Evolutionary conservation across 148 eudicot species (phyloP), one percentile per base, ranked within the genome.

Genomic region (Rhododendron simsii): DNA sequence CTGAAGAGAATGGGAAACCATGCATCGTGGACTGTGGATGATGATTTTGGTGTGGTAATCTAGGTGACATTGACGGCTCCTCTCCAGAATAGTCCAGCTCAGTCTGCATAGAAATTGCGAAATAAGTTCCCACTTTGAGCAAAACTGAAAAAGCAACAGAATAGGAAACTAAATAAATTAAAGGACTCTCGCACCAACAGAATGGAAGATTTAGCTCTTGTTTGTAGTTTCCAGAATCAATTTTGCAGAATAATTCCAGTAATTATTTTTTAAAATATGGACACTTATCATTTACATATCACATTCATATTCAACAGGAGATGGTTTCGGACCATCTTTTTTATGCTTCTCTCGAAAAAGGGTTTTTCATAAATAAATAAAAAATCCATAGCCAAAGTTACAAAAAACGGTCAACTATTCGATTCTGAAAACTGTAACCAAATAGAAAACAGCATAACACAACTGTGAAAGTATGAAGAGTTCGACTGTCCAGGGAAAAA

Each of bases 51-150:
- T 35, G 77, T 37, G 87, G 86, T 33, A 83, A 77, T 87, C 90
- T 90, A 75, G 92, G 92, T 59, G 91, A 87, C 89, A 91, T 21
- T 30, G 92, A 50, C 35, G 86, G 87, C 51, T 91, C 92, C 76
- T 91, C 91, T 80, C 88, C 92, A 30, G 63, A 37, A 67, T 48
- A 87, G 57, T 91, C 92, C 69, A 89, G 86, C 75, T 89, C 91
- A 74, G 89, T 51, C 92, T 91, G 87, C 85, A 84, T 30, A 26
- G 26, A 87, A 45, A 69, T 35, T 44, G 57, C 26, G 37, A 61
- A 73, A 23, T 47, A n/a, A 83, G 77, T 76, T 76, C 61, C 69
- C 37, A 81, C 35, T 20, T 41, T 14, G 21, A 28, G 87, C 45
- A 28, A 45, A 69, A 51, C 35, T n/a, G 61, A 21, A 82, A 81